Percentiles rank a stretch among this genome's conserved stretches.
Evolutionary conservation across 805 yeast genomes (phyloP).

Genomic region (Ogataea polymorpha): DNA sequence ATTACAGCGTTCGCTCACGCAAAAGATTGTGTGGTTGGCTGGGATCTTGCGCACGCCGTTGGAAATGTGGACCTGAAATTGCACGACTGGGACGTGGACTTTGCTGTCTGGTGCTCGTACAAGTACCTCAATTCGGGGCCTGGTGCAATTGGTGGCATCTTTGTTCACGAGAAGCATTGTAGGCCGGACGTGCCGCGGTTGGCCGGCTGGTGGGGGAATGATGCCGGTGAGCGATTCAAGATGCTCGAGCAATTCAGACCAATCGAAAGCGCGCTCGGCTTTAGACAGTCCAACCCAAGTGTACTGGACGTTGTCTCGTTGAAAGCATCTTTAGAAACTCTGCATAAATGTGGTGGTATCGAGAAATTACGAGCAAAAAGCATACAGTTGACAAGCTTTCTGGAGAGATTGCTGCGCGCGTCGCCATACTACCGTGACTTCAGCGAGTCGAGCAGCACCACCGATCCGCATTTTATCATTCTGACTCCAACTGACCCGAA

Average conservation of each 20-base stretch:
- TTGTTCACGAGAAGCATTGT: constrained; percentile 54
- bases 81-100: constrained; percentile 90
- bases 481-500: constrained; percentile 63
- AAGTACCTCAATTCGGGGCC: constrained; percentile 92
- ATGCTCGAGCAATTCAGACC: constrained; percentile 82
- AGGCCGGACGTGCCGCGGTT: constrained; percentile 55
- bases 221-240: constrained; percentile 62
- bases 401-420: constrained; percentile 44
- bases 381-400: constrained; percentile 50
- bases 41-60: constrained; percentile 95
- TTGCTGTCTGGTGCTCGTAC: constrained; percentile 94
- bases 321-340: constrained; percentile 60
- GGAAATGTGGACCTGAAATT: constrained; percentile 77
- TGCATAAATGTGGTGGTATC: constrained; percentile 64
- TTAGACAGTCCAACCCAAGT: constrained; percentile 86
- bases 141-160: constrained; percentile 87
- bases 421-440: constrained; percentile 45
- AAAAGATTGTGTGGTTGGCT: constrained; percentile 62
- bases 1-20: constrained; percentile 65
- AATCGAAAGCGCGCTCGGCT: constrained; percentile 81
- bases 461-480: constrained; percentile 51
- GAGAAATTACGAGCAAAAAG: constrained; percentile 53
- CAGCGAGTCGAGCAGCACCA: constrained; percentile 19
- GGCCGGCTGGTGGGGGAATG: constrained; percentile 99
- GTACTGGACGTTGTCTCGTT: constrained; percentile 80